Base-by-base conservation (phyloP, 2,329 filamentous ascomycete species). In the Fusarium floridanum region DNA sequence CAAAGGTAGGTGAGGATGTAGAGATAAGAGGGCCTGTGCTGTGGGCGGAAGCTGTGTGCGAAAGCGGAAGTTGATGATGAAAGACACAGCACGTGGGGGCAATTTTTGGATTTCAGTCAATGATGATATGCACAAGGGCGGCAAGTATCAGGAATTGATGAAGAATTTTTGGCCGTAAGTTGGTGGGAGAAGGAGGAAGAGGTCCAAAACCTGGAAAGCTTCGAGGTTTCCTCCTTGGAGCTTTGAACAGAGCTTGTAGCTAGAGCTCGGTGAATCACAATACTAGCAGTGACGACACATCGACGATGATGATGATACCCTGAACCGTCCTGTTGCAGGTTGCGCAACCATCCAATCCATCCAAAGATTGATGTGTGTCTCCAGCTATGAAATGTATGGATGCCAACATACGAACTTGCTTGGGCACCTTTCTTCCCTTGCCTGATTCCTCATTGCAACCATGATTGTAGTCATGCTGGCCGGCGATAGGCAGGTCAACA, bases 81-180 rank as follows among this genome's bases (percentile, higher is more conserved):
- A 72, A 73, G 68, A 64, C 53, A 48, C 53, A 53, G 59, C 72
- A 73, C 69, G 72, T 74, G 69, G 69, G 66, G 66, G 50, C 66
- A 43, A 36, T 45, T 43, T 72, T 67, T 39, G 59, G 67, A 61
- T 75, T 61, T 72, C 61, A 71, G 39, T 68, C 64, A 45, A 68
- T 45, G 39, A 68, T 74, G 68, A 74, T 72, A 57, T 68, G 68
- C 72, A 48, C 50, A 29, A 74, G 66, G 63, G 67, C 34, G 55
- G 20, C 32, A 36, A 59, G 36, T 60, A 60, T 60, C 16, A 66
- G 61, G 59, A 59, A 43, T 41, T 39, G 41, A 60, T 72, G 67
- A 68, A 68, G 64, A 29, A 27, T 6, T 32, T 5, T 68, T 67
- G 70, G 22, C 20, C 22, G 32, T 24, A 24, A 22, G 55, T 24